Evolutionary conservation across 1,139 yeast species (phyloP), one percentile per base, ranked within the genome.

Genomic region (Lizanozyma gosingica): DNA sequence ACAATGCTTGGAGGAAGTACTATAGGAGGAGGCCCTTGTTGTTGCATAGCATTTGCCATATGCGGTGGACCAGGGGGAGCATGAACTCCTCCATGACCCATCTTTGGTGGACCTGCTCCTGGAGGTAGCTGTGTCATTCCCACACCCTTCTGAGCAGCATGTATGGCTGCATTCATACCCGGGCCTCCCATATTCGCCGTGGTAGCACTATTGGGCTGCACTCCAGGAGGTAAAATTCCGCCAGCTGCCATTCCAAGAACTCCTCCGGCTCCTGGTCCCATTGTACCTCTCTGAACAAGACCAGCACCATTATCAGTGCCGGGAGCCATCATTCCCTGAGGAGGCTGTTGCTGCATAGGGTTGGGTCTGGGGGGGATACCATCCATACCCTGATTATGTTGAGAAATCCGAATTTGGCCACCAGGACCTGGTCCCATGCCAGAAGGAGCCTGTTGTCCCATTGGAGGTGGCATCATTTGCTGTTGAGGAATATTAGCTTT

Each of bases 1-100:
- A 22, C 29, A 22, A 22, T 22, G 11, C 29, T 22, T 6, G 51
- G 43, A 3, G 62, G 50, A n/a, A 51, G 43, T 18, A 41, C 49
- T 17, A 49, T 46, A 11, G 47, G 38, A 16, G 45, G 41, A 37
- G 42, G 41, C 15, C 37, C 34, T 18, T 42, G 37, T 15, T 36
- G 17, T 8, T 29, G 36, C 34, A 32, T 37, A 34, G 42, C 33
- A 17, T 32, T 35, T 29, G 37, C 42, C 37, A 36, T 37, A 35
- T 37, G 39, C 15, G 37, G 22, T 22, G 35, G 42, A 34, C 29
- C 35, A 4, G 33, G 16, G 15, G 42, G 34, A 16, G 17, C 35
- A 18, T 38, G 37, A n/a, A 29, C 37, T 8, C 36, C 41, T 17
- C 15, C 38, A 48, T 9, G 51, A 41, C 9, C 29, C 29, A 22